These are phyloP conservation scores for Venturia pyrina DNA, from an alignment of 2,329 filamentous ascomycete species.

Conservation along the genomic window DNA sequence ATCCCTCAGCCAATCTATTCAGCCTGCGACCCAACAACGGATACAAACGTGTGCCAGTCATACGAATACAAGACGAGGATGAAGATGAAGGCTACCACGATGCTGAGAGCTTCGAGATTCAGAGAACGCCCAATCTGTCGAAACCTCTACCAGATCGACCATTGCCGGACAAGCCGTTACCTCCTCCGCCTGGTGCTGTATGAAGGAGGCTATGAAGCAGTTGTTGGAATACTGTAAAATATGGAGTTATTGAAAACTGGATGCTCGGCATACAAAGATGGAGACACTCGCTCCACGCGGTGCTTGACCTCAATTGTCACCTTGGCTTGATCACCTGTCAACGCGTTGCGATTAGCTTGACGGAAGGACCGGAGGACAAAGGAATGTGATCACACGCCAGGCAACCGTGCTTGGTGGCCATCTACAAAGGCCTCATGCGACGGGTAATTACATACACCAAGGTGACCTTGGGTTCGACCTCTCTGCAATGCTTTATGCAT, in stretches of 20 bases:
- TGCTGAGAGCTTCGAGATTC: constrained; percentile 10
- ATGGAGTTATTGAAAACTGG: not conserved
- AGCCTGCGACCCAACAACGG: not conserved
- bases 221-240: constrained; percentile 2
- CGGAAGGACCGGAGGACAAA: not conserved
- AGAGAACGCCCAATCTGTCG: not conserved
- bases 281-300: not conserved
- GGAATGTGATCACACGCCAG: not conserved
- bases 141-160: constrained; percentile 11
- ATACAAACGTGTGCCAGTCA: constrained; percentile 8
- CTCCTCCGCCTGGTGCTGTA: constrained; percentile 3
- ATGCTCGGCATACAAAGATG: not conserved
- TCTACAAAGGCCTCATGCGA: not conserved
- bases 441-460: not conserved
- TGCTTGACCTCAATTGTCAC: not conserved
- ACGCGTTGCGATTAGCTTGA: not conserved
- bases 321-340: not conserved
- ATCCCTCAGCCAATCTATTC: not conserved
- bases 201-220: not conserved
- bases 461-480: not conserved
- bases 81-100: constrained; percentile 10
- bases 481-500: not conserved
- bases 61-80: constrained; percentile 7
- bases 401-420: not conserved
- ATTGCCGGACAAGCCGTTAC: constrained; percentile 12